phyloP scores from a whole-genome alignment of 2,329 filamentous ascomycete genomes.

The Knufia petricola region DNA sequence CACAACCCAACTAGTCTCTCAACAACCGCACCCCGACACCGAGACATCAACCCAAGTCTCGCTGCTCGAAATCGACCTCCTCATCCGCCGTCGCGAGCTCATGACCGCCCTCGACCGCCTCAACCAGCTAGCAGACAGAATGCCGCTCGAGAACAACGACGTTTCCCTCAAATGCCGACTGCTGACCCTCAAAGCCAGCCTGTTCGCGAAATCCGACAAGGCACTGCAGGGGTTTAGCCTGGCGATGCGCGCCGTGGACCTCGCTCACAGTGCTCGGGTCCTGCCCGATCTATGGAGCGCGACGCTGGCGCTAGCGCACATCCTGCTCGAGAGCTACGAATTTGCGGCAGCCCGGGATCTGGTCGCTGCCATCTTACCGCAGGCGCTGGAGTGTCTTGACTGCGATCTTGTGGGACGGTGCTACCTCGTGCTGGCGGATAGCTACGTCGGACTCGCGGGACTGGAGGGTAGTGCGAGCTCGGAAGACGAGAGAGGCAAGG shows the following conservation, averaged over 20 bases:
- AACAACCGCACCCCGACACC: constrained; percentile 41
- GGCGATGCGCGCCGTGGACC: constrained; percentile 62
- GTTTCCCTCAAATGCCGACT: constrained; percentile 61
- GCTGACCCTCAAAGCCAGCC: constrained; percentile 60
- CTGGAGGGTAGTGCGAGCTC: constrained; percentile 25
- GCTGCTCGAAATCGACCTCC: constrained; percentile 51
- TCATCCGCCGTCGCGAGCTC: constrained; percentile 45
- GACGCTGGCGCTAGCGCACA: constrained; percentile 54
- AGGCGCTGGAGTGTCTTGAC: constrained; percentile 63
- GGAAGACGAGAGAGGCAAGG: constrained; percentile 24
- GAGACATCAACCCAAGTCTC: constrained; percentile 52
- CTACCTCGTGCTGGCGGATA: constrained; percentile 64
- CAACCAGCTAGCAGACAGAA: constrained; percentile 41
- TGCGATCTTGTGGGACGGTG: constrained; percentile 53
- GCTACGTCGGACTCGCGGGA: constrained; percentile 68
- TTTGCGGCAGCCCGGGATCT: constrained; percentile 58
- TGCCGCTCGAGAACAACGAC: constrained; percentile 48
- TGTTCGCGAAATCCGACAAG: constrained; percentile 59
- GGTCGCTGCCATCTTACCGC: constrained; percentile 60
- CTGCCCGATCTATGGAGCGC: constrained; percentile 65
- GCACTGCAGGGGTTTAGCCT: constrained; percentile 69
- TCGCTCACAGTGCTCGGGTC: constrained; percentile 60
- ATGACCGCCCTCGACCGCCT: constrained; percentile 45
- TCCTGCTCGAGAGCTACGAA: constrained; percentile 61
- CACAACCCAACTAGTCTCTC: constrained; percentile 47